Conservation (phyloP, 345 rosid species). For the Turritis glabra region DNA sequence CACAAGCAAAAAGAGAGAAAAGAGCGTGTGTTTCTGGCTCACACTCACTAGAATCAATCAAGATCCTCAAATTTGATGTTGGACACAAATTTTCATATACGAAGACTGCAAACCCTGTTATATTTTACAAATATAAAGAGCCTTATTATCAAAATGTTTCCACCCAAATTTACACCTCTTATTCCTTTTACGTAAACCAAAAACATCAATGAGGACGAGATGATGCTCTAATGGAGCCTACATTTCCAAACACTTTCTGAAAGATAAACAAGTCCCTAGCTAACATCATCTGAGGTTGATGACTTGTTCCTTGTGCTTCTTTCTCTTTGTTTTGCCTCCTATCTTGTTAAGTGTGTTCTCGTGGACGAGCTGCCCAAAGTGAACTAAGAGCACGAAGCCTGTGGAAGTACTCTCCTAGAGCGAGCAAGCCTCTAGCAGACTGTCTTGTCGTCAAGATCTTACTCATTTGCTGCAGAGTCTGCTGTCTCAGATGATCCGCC, state of each 20-base stretch:
- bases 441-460: slow-evolving; percentile 76
- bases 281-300: background rate
- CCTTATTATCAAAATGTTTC: background rate
- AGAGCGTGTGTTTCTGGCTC: no score
- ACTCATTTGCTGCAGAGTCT: slow-evolving; percentile 74
- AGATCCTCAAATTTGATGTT: background rate
- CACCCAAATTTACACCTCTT: background rate
- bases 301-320: background rate
- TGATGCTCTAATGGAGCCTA: background rate
- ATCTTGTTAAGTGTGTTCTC: slow-evolving; percentile 46
- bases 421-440: slow-evolving; percentile 82
- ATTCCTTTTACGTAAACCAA: background rate
- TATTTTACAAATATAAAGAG: background rate
- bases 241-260: background rate
- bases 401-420: slow-evolving; percentile 72
- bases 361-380: slow-evolving; percentile 89
- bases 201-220: background rate
- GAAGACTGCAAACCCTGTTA: background rate
- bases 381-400: slow-evolving; percentile 93
- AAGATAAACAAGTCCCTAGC: background rate
- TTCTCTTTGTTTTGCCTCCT: background rate
- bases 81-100: background rate
- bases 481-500: slow-evolving; percentile 91
- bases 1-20: no score
- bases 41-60: no score